Percentiles rank a stretch among this genome's conserved stretches.
Conservation (phyloP, 2,329 filamentous ascomycete species). For the Coniosporium tulheliwenetii region DNA sequence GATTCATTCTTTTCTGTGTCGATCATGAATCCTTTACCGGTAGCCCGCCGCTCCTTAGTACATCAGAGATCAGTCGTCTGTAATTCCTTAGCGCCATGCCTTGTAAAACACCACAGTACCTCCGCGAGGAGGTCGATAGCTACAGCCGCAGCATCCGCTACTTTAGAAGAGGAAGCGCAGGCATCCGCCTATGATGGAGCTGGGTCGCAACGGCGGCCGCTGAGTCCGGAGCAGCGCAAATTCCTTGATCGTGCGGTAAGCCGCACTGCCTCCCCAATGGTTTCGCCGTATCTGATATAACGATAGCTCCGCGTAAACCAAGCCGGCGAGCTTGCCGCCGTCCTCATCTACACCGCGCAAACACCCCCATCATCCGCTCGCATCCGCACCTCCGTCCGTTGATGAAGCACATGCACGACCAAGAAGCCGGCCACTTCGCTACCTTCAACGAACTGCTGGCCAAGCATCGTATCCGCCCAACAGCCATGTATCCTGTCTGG, state of each 20-base stretch:
- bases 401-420: constrained; percentile 97
- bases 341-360: constrained; percentile 83
- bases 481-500: constrained; percentile 87
- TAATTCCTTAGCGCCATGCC: constrained; percentile 24
- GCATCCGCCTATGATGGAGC: constrained; percentile 9
- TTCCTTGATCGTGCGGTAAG: constrained; percentile 61
- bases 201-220: constrained; percentile 33
- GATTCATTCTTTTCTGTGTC: too few relatives aligned
- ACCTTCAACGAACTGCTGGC: constrained; percentile 76
- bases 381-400: constrained; percentile 79
- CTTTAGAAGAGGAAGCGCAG: not conserved
- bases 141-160: constrained; percentile 1
- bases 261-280: constrained; percentile 1
- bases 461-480: constrained; percentile 80
- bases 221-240: constrained; percentile 54
- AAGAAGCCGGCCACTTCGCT: constrained; percentile 74
- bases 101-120: constrained; percentile 8
- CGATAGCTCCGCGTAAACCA: constrained; percentile 80
- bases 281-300: not conserved
- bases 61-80: constrained; percentile 11
- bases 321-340: constrained; percentile 91
- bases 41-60: not conserved
- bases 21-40: not conserved
- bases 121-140: not conserved
- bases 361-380: constrained; percentile 63